Percentiles rank a stretch among this genome's conserved stretches.
These are phyloP conservation scores for Naematelia aurantialba DNA, from an alignment of 768 basidiomycete species.

Conservation along the genomic window DNA sequence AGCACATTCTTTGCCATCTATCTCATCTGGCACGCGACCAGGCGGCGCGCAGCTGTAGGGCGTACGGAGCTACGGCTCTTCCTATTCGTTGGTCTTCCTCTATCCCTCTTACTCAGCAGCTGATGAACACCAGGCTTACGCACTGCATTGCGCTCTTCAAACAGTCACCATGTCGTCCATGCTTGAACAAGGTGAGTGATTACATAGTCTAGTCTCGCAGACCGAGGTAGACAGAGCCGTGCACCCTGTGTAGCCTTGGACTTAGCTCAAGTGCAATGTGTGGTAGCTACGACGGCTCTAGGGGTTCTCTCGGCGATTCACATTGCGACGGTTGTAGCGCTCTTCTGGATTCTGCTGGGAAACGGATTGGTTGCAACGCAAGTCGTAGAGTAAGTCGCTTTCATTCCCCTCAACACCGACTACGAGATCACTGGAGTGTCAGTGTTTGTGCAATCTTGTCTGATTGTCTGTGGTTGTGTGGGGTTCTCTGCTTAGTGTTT, in stretches of 20 bases:
- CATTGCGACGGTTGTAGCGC: conserved; percentile 66
- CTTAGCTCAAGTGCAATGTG: not conserved
- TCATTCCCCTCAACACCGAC: conserved; percentile 12
- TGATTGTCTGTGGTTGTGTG: no score
- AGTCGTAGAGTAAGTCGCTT: conserved; percentile 72
- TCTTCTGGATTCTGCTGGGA: conserved; percentile 63
- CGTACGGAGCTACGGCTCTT: conserved; percentile 49
- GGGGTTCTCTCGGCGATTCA: conserved; percentile 73
- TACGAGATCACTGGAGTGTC: no score
- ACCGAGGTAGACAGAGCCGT: not conserved
- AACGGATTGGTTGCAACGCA: conserved; percentile 56
- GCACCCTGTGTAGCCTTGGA: conserved; percentile 5
- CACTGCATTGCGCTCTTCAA: conserved; percentile 65
- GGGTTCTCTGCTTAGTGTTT: conserved; percentile 1
- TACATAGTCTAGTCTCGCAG: no score
- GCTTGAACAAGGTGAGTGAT: conserved; percentile 60
- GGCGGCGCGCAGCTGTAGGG: conserved; percentile 84
- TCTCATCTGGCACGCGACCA: conserved; percentile 60
- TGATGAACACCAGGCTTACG: conserved; percentile 25
- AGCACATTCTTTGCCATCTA: conserved; percentile 61
- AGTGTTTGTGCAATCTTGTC: no score
- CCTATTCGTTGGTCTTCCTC: conserved; percentile 25
- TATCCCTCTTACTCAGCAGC: not conserved
- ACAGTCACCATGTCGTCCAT: conserved; percentile 75
- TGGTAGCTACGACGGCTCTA: conserved; percentile 59